Evolutionary conservation across 495 filamentous ascomycete species (phyloP).

Genomic region (Hyaloscypha bicolor): DNA sequence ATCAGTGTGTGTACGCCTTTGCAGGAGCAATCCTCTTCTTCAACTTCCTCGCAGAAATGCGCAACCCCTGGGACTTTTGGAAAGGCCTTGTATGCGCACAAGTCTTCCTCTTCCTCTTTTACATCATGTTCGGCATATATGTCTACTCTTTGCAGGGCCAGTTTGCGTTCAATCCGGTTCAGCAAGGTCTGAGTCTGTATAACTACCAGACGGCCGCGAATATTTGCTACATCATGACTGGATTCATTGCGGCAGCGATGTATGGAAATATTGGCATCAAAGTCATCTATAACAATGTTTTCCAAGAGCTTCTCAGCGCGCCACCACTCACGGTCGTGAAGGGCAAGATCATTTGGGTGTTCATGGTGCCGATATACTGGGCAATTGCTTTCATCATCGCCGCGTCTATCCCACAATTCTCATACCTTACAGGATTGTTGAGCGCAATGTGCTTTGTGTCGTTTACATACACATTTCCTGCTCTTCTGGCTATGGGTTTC

Average conservation of each 20-base stretch:
- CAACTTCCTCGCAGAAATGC: not conserved
- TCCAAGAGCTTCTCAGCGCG: slow-evolving; percentile 51
- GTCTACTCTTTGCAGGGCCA: not conserved
- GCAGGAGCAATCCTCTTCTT: slow-evolving; percentile 3
- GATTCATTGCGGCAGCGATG: slow-evolving; percentile 37
- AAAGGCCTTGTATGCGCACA: not conserved
- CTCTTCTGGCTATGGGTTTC: slow-evolving; percentile 35
- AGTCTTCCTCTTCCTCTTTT: not conserved
- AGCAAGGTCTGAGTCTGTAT: slow-evolving; percentile 50
- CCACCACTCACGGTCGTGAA: slow-evolving; percentile 46
- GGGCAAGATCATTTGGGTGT: slow-evolving; percentile 55
- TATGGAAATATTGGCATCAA: slow-evolving; percentile 68
- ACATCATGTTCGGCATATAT: not conserved
- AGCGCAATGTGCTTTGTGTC: slow-evolving; percentile 47
- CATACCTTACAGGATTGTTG: slow-evolving; percentile 44
- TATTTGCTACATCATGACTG: slow-evolving; percentile 30
- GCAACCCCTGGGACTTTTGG: not conserved
- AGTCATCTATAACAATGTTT: slow-evolving; percentile 58
- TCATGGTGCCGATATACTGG: slow-evolving; percentile 50
- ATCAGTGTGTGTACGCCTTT: not conserved
- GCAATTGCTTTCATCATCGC: slow-evolving; percentile 51
- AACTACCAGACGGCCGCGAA: slow-evolving; percentile 57
- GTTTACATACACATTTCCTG: slow-evolving; percentile 14
- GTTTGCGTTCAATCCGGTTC: not conserved
- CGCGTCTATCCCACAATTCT: slow-evolving; percentile 51